Evolutionary conservation across 2,329 filamentous ascomycete species (phyloP), one percentile per base, ranked within the genome.

Genomic region (Xylariales sp.): DNA sequence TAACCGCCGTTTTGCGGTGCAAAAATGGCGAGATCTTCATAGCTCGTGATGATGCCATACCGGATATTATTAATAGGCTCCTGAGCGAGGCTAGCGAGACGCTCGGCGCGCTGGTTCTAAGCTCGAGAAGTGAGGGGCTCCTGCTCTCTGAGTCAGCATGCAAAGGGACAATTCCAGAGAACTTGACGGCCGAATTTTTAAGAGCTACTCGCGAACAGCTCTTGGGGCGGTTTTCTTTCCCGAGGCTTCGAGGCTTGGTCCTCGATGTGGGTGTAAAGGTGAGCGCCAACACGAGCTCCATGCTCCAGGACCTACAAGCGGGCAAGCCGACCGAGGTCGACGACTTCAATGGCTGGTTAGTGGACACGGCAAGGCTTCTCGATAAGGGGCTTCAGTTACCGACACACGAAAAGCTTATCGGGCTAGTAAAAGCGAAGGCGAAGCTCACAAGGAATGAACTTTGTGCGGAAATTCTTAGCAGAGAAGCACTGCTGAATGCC

Each of bases 1-100:
- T 97, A n/a, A 96, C 93, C 0, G 91, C 90, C 0, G 81, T 97
- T 9, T 83, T 96, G 63, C 86, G 91, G 62, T 91, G 90, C 76
- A 88, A 88, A 69, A 97, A 97, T 73, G 93, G 94, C n/a, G 84
- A 85, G 5, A 78, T 97, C 0, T 88, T 97, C 16, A 85, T 85
- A 69, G 87, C 89, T 69, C 83, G 84, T 66, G 71, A 75, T 16
- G 75, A 78, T 7, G 79, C 83, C 14, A 76, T 92, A 16, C 84
- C 85, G 0, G 83, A 82, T 32, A 83, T 92, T 5, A 90, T 94
- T 75, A 87, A 91, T 52, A 81, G 87, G 30, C 84, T 97, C 3
- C 82, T 97, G 5, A 81, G 83, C n/a, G 94, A 97, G 76, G 90
- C 92, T 5, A 91, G 89, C 57, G 82, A 85, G 30, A 89, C 97